Percentiles rank a stretch among this genome's conserved stretches.
Evolutionary conservation across 2,329 filamentous ascomycete genomes (phyloP).

Genomic region (Ciborinia camelliae): DNA sequence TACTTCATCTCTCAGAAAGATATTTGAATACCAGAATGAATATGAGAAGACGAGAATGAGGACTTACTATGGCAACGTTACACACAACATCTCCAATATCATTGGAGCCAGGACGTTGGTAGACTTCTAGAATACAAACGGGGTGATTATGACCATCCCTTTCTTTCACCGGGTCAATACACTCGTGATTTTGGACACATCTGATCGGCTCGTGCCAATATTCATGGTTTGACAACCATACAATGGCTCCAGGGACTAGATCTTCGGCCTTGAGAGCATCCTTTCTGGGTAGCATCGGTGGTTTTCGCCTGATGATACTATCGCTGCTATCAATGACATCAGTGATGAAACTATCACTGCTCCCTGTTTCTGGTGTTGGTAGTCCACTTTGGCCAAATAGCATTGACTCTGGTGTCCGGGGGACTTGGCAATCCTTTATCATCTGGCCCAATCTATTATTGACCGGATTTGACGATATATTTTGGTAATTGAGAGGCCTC

Average conservation of each 20-base stretch:
- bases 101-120: constrained; percentile 16
- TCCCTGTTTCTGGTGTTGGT: too few species aligned
- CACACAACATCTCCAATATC: constrained; percentile 23
- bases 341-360: neutral
- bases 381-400: fast-evolving
- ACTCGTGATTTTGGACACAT: constrained; percentile 19
- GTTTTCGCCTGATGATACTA: neutral
- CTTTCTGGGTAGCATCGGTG: neutral
- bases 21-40: neutral
- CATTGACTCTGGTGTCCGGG: neutral
- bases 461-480: fast-evolving
- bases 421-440: too few species aligned
- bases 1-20: neutral
- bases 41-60: neutral
- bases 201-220: neutral
- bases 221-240: constrained; percentile 21
- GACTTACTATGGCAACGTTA: constrained; percentile 23
- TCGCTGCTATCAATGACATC: neutral
- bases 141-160: constrained; percentile 24
- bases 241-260: constrained; percentile 20
- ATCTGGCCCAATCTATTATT: neutral
- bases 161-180: constrained; percentile 11
- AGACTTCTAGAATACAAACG: constrained; percentile 17
- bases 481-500: neutral
- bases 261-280: neutral